Base-by-base conservation (phyloP, 1,139 yeast species). In the Lodderomyces parapsilosis region DNA sequence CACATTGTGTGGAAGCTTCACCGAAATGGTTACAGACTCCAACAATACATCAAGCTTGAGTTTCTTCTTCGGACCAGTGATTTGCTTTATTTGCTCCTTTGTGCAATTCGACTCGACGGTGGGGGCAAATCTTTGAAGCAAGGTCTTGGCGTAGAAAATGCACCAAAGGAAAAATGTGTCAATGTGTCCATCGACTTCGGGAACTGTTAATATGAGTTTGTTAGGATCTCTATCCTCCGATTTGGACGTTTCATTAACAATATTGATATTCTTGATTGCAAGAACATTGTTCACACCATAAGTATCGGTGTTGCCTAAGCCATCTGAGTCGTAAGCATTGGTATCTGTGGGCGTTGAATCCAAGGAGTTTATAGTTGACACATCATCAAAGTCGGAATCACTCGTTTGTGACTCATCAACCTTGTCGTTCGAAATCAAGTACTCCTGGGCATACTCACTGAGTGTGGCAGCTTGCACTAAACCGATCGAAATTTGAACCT, bases 1-100 rank as follows among this genome's bases (percentile, higher is more conserved):
- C 20, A 76, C 81, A 19, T 66, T 62, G 44, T 72, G 70, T 0
- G 86, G 86, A 20, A 81, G 57, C 23, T 76, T 61, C 2, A 71
- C 55, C 36, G 78, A 77, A 35, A 75, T 43, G 2, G 81, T 70
- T 14, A 72, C 63, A 3, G 80, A 65, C 38, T 65, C 65, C 10
- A 72, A 54, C n/a, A 58, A 53, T 2, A 76, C 48, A 41, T 71
- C 73, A 34, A 76, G 46, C 40, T 65, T 65, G 8, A 53, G 46
- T 39, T 57, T 59, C 22, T 54, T 57, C 35, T 47, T 47, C 2
- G 54, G 50, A 0, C 63, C 65, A 27, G 57, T 52, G 23, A 68
- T 48, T 25, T 56, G 53, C 6, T 49, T 43, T 49, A 65, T 59
- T 38, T 63, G 60, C 40, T 60, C 57, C 24, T 55, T 55, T 9